Conservation (phyloP, 345 rosid species). For the Euphorbia tirucalli region DNA sequence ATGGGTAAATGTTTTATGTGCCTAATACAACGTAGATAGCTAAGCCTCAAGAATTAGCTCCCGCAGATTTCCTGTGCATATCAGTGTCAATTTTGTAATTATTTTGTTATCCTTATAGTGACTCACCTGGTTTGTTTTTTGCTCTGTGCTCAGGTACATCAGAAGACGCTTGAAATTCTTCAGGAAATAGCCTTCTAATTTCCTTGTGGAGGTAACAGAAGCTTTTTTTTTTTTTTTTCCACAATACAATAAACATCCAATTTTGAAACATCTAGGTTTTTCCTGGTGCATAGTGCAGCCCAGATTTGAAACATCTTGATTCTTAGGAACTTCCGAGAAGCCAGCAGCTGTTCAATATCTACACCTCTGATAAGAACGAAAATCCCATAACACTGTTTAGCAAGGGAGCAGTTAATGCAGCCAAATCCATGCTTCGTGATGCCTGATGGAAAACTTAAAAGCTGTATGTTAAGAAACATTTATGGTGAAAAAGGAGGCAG, state of each 20-base stretch:
- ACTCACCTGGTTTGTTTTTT: slow-evolving; percentile 10
- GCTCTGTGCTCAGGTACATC: slow-evolving; percentile 61
- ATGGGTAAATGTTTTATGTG: slow-evolving; percentile 57
- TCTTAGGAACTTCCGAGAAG: neutral
- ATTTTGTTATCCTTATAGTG: neutral
- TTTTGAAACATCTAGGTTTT: neutral
- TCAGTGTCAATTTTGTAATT: neutral
- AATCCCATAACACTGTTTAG: neutral
- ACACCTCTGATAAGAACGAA: neutral
- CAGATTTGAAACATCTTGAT: slow-evolving; percentile 4
- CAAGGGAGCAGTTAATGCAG: neutral
- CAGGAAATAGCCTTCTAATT: slow-evolving; percentile 78
- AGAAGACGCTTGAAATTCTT: slow-evolving; percentile 76
- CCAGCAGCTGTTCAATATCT: neutral
- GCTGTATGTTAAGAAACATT: neutral
- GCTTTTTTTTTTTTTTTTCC: slow-evolving; percentile 4
- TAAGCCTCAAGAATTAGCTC: slow-evolving; percentile 4
- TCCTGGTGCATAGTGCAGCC: slow-evolving; percentile 5
- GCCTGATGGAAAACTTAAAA: neutral
- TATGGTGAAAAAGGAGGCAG: slow-evolving; percentile 1
- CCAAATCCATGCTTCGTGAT: neutral
- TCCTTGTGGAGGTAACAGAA: slow-evolving; percentile 12
- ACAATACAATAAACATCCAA: neutral
- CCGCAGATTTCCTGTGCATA: neutral
- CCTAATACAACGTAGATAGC: neutral